Percentiles rank a stretch among this genome's conserved stretches.
Conservation (phyloP, 805 yeast species). For the Ogataea pini region DNA sequence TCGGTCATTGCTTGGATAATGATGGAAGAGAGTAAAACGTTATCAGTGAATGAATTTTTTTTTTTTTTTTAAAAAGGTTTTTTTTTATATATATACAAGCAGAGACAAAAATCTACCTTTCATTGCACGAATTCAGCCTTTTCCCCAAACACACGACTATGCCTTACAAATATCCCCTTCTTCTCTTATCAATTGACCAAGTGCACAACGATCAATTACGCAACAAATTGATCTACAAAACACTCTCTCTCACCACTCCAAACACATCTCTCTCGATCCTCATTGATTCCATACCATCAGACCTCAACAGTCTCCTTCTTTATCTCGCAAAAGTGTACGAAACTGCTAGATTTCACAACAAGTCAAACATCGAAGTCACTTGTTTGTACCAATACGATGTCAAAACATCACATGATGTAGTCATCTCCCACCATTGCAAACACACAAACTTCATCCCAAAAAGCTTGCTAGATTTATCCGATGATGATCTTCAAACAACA, state of each 20-base stretch:
- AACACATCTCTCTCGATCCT: slow-evolving; percentile 13
- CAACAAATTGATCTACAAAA: slow-evolving; percentile 4
- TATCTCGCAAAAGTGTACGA: slow-evolving; percentile 18
- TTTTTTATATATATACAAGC: too few species aligned
- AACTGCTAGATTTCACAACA: slow-evolving; percentile 19
- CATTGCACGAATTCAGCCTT: too few species aligned
- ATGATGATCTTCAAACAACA: neutral
- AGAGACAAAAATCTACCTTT: too few species aligned
- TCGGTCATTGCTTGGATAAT: slow-evolving; percentile 14
- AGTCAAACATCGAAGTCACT: neutral
- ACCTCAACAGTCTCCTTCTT: slow-evolving; percentile 9
- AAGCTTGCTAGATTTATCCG: neutral
- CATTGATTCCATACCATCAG: slow-evolving; percentile 22
- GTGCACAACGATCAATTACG: neutral
- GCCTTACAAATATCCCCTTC: neutral
- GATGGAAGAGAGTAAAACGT: neutral
- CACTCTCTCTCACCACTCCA: neutral
- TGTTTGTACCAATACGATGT: slow-evolving; percentile 10
- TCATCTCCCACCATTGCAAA: neutral
- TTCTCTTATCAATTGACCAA: neutral
- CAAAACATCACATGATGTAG: neutral
- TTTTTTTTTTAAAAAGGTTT: neutral
- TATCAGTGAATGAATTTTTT: neutral
- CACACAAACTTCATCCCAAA: neutral
- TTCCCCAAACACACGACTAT: neutral